phyloP scores from a whole-genome alignment of 2,329 filamentous ascomycete genomes.

The Aspergillus cejpii region DNA sequence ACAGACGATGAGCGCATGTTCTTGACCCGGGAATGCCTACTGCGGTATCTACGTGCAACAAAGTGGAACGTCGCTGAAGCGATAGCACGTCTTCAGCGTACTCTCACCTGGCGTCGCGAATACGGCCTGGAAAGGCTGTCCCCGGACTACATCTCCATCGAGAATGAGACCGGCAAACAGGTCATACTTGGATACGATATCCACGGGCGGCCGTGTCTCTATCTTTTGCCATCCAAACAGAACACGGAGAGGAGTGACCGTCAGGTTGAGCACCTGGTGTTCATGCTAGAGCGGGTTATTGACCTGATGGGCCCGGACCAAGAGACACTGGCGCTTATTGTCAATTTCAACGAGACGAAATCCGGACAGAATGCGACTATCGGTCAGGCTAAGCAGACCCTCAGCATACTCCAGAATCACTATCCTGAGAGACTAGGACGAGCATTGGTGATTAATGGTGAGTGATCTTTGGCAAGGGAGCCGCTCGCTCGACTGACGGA shows the following conservation, averaged over 20 bases:
- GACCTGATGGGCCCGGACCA: slow-evolving; percentile 82
- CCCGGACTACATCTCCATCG: slow-evolving; percentile 78
- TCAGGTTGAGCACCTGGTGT: slow-evolving; percentile 90
- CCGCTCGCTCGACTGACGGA: slow-evolving; percentile 1
- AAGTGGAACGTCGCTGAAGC: slow-evolving; percentile 79
- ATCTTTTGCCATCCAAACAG: slow-evolving; percentile 81
- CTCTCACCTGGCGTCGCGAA: slow-evolving; percentile 81
- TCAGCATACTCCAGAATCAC: slow-evolving; percentile 88
- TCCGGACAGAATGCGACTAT: slow-evolving; percentile 70
- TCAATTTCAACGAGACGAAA: slow-evolving; percentile 82
- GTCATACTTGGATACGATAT: slow-evolving; percentile 83
- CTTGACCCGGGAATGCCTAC: slow-evolving; percentile 83
- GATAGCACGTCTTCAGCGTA: slow-evolving; percentile 69
- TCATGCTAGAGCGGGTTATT: slow-evolving; percentile 85
- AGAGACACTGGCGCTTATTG: slow-evolving; percentile 77
- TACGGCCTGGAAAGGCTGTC: slow-evolving; percentile 72
- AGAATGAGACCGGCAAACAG: slow-evolving; percentile 97
- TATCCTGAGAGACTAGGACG: slow-evolving; percentile 88
- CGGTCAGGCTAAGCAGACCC: slow-evolving; percentile 69
- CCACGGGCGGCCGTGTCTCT: slow-evolving; percentile 77
- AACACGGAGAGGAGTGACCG: slow-evolving; percentile 82
- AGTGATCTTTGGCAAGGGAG: slow-evolving; percentile 25
- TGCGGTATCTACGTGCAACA: slow-evolving; percentile 86
- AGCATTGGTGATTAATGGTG: slow-evolving; percentile 83
- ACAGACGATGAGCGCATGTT: slow-evolving; percentile 78